These are phyloP conservation scores for Lactifluus volemus DNA, from an alignment of 768 basidiomycete genomes.

Conservation along the genomic window DNA sequence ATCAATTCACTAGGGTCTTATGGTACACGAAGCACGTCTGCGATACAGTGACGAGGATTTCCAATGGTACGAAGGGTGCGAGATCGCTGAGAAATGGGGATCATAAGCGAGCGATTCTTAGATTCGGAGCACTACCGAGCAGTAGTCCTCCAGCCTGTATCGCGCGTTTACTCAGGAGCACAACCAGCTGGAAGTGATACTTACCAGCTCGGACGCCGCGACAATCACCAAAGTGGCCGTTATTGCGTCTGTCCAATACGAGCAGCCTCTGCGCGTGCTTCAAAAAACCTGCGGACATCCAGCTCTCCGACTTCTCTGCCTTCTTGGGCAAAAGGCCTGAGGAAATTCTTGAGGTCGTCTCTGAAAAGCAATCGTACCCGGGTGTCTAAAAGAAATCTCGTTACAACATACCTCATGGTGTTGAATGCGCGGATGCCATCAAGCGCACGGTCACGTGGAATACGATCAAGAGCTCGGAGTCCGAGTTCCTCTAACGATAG, in stretches of 20 bases:
- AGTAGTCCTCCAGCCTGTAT: neutral
- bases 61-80: neutral
- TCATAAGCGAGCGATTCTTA: neutral
- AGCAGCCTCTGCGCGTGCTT: neutral
- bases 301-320: conserved; percentile 13
- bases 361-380: conserved; percentile 28
- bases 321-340: conserved; percentile 15
- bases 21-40: neutral
- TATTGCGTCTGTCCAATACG: neutral
- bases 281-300: conserved; percentile 16
- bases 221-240: neutral
- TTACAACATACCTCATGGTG: conserved; percentile 55
- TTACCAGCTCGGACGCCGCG: neutral
- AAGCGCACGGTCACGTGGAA: conserved; percentile 75
- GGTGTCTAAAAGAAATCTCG: neutral
- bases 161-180: neutral
- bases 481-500: conserved; percentile 79
- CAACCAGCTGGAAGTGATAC: neutral
- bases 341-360: conserved; percentile 36
- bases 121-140: neutral
- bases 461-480: conserved; percentile 59
- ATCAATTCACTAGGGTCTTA: neutral
- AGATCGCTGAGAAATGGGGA: neutral
- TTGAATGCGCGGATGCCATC: conserved; percentile 83
- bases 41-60: neutral